These are phyloP conservation scores for Eucalyptus marginata DNA, from an alignment of 345 rosid species.

Conservation along the genomic window DNA sequence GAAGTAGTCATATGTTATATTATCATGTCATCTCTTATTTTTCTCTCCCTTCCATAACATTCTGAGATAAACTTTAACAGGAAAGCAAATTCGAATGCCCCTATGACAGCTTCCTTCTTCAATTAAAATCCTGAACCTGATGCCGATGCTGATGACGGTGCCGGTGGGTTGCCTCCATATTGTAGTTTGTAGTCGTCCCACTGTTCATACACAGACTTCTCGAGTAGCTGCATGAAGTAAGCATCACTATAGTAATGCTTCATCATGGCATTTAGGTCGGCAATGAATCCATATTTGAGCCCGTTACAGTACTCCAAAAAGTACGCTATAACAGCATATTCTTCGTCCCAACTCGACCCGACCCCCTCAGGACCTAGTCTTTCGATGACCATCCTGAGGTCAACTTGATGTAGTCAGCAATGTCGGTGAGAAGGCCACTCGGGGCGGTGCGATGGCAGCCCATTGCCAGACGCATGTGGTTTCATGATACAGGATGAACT, in stretches of 20 bases:
- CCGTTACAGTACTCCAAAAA: not conserved
- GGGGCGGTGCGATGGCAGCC: not conserved
- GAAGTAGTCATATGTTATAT: not conserved
- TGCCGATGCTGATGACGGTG: not conserved
- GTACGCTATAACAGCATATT: not conserved
- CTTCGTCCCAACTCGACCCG: not conserved
- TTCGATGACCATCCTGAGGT: not conserved
- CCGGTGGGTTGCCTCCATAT: not conserved
- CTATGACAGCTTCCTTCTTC: not conserved
- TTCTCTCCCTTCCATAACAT: not conserved
- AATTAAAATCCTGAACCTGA: not conserved
- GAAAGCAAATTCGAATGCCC: not conserved
- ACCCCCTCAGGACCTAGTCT: not conserved
- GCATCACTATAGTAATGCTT: not conserved
- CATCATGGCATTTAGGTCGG: not conserved
- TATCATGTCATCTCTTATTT: not conserved
- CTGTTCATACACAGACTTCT: not conserved
- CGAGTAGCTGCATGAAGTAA: not conserved
- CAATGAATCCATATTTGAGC: not conserved
- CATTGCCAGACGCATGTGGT: not conserved
- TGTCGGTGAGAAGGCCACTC: not conserved
- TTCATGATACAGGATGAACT: not conserved
- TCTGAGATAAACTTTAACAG: not conserved
- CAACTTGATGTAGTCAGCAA: not conserved
- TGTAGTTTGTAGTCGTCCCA: not conserved